A percentile compares a stretch with the other conserved stretches of the same genome.
phyloP scores from a whole-genome alignment of 148 eudicot genomes.

The Dysphania ambrosioides region DNA sequence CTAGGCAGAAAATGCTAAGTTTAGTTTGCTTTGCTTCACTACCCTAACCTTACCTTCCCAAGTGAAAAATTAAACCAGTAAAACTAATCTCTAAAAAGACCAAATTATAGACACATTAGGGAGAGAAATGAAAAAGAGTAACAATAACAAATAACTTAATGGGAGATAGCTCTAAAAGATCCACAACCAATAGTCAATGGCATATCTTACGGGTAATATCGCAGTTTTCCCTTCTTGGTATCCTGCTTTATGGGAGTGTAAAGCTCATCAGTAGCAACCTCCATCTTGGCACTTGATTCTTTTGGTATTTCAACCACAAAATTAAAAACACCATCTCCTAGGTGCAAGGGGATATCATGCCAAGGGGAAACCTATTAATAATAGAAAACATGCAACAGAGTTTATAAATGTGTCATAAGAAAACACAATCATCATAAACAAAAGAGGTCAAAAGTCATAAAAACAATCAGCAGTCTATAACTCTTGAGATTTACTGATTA shows the following conservation, averaged over 20 bases:
- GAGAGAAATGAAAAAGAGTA: background rate
- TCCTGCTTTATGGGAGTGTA: slow-evolving; percentile 93
- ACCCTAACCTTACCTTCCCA: background rate
- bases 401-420: background rate
- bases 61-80: background rate
- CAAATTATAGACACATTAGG: background rate
- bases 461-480: no score
- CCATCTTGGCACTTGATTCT: slow-evolving; percentile 97
- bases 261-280: slow-evolving; percentile 94
- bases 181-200: background rate
- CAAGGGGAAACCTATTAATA: slow-evolving; percentile 80
- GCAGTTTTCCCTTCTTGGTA: slow-evolving; percentile 93
- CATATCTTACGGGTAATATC: slow-evolving; percentile 86
- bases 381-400: background rate
- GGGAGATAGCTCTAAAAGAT: background rate
- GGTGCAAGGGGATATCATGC: slow-evolving; percentile 86
- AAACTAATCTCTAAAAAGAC: no score
- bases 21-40: background rate
- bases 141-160: background rate
- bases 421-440: no score
- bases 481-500: no score
- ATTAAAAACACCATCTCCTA: slow-evolving; percentile 86
- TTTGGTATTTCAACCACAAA: slow-evolving; percentile 93
- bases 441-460: no score
- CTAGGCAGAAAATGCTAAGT: no score